Conservation (phyloP, 352 stramenopile genomes). For the Phytophthora chlamydospora region DNA sequence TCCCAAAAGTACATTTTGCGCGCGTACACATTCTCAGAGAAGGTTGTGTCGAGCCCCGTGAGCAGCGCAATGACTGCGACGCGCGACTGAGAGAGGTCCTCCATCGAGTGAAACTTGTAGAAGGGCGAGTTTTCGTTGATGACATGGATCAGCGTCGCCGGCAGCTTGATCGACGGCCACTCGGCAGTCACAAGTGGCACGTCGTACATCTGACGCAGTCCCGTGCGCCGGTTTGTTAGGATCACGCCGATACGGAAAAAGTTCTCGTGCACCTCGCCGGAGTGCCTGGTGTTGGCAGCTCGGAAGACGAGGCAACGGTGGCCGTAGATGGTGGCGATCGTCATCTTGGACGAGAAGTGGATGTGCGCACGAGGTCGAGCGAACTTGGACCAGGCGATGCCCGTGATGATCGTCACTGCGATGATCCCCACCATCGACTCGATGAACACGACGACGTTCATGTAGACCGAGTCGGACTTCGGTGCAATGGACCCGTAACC, state of each 20-base stretch:
- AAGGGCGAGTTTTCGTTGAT: slow-evolving; percentile 84
- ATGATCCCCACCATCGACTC: slow-evolving; percentile 82
- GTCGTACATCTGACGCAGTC: slow-evolving; percentile 82
- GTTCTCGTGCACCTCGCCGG: slow-evolving; percentile 81
- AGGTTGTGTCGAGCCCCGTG: slow-evolving; percentile 85
- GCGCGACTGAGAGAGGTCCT: slow-evolving; percentile 73
- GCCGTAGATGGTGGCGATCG: slow-evolving; percentile 72
- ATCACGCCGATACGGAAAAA: slow-evolving; percentile 87
- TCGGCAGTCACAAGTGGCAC: slow-evolving; percentile 79
- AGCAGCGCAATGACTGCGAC: slow-evolving; percentile 81
- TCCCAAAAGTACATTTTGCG: slow-evolving; percentile 91
- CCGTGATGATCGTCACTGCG: slow-evolving; percentile 82
- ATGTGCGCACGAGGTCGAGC: slow-evolving; percentile 79
- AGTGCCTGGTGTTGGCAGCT: slow-evolving; percentile 80
- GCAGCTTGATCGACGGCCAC: slow-evolving; percentile 85
- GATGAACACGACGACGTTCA: slow-evolving; percentile 82
- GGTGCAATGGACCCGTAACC: slow-evolving; percentile 80
- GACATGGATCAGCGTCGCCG: slow-evolving; percentile 82
- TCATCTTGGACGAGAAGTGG: slow-evolving; percentile 77
- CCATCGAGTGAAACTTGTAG: slow-evolving; percentile 73
- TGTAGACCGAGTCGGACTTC: slow-evolving; percentile 52
- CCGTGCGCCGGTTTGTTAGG: slow-evolving; percentile 82
- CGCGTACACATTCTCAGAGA: slow-evolving; percentile 86
- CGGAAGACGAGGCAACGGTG: slow-evolving; percentile 83
- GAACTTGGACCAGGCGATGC: slow-evolving; percentile 89